These are phyloP conservation scores for Trametopsis cervina DNA, from an alignment of 768 basidiomycete genomes.

Conservation along the genomic window DNA sequence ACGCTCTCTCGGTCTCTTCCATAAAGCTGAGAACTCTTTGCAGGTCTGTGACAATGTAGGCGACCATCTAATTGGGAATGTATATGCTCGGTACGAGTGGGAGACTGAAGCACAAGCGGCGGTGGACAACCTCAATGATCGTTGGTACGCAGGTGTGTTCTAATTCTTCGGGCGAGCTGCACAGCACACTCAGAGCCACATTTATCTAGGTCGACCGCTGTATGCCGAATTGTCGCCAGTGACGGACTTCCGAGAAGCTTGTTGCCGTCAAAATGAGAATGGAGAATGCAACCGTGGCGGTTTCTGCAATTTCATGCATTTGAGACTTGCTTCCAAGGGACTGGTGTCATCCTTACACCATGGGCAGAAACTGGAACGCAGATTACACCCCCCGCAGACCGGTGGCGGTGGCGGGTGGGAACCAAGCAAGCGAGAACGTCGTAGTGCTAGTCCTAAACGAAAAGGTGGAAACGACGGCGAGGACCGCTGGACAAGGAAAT, in stretches of 20 bases:
- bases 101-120: constrained; percentile 95
- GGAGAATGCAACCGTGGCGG: constrained; percentile 97
- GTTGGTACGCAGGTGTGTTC: constrained; percentile 92
- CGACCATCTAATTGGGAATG: constrained; percentile 97
- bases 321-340: constrained; percentile 80
- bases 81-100: constrained; percentile 98
- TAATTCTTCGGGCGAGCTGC: no score
- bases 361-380: constrained; percentile 80
- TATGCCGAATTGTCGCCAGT: constrained; percentile 98
- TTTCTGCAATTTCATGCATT: constrained; percentile 99
- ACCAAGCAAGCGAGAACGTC: constrained; percentile 58
- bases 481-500: constrained; percentile 47
- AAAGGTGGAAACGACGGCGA: constrained; percentile 60
- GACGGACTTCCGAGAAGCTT: constrained; percentile 97
- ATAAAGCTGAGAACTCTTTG: neutral
- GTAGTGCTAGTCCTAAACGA: constrained; percentile 68
- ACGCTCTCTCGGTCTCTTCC: neutral
- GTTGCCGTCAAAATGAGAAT: constrained; percentile 97
- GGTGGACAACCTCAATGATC: constrained; percentile 87
- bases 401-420: constrained; percentile 79
- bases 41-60: constrained; percentile 98
- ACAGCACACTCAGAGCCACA: no score
- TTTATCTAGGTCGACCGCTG: constrained; percentile 72
- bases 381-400: constrained; percentile 58
- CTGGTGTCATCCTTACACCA: constrained; percentile 72